Base-by-base conservation (phyloP, 1,284 basidiomycete species). In the Sphagnurus paluster region DNA sequence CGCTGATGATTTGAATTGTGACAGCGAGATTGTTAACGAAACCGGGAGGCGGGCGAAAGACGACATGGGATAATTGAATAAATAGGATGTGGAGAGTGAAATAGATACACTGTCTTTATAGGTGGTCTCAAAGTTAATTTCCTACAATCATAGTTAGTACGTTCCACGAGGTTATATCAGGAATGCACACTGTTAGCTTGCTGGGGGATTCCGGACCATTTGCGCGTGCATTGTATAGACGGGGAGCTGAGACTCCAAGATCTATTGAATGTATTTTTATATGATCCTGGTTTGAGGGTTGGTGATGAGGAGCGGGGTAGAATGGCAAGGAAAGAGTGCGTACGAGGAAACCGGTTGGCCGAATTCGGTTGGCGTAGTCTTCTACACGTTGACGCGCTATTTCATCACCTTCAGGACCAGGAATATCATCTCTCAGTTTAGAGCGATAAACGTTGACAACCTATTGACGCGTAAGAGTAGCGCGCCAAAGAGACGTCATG, bases 41-140 rank as follows among this genome's bases (percentile, higher is more conserved):
- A 92, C 79, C 3, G 88, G 88, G 29, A 92, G 76, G 26, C 87
- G 82, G 5, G 87, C 89, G 59, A 92, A 92, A 3, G 82, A 82
- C 1, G 83, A 66, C 65, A 84, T 80, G 10, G 88, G 89, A 57
- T 91, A 90, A 61, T 91, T 90, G 67, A 91, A 87, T 19, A 91
- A 68, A 56, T 88, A 86, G 17, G 87, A 85, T 0, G 89, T 91
- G 24, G 89, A 90, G 19, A 92, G 71, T 1, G 88, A 87, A 28
- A 90, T 66, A 2, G 88, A 90, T 34, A 87, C 52, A 5, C 76
- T 78, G 59, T 91, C 89, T 5, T 72, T 75, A 59, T 92, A 92
- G 21, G 71, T 70, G 57, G 87, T 70, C 57, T 82, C 82, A 48
- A 87, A 80, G 64, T 82, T 79, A 52, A 73, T 75, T 55, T 76